A percentile compares a stretch with the other conserved stretches of the same genome.
Evolutionary conservation across 352 stramenopile genomes (phyloP).

Genomic region (Aphanomyces invadans): DNA sequence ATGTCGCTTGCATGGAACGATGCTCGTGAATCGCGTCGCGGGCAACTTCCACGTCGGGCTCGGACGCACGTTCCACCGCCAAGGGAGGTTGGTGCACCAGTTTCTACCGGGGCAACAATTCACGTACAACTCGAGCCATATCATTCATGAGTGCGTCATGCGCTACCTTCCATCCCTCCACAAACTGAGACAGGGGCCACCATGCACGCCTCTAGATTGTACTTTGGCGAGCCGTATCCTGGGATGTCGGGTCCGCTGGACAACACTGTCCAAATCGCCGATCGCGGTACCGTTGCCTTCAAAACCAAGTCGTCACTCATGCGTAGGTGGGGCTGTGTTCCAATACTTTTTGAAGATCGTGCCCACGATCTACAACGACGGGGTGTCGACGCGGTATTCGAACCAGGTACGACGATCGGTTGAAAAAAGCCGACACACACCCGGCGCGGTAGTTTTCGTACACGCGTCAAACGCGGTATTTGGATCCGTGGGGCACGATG

Average conservation of each 20-base stretch:
- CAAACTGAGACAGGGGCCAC: too few relatives aligned
- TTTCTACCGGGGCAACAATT: slow-evolving; percentile 72
- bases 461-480: slow-evolving; percentile 71
- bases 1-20: slow-evolving; percentile 68
- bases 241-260: slow-evolving; percentile 43
- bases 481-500: slow-evolving; percentile 58
- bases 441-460: slow-evolving; percentile 69
- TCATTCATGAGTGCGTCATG: slow-evolving; percentile 49
- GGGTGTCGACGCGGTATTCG: slow-evolving; percentile 50
- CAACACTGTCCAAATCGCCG: slow-evolving; percentile 41
- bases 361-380: slow-evolving; percentile 77
- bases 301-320: neutral
- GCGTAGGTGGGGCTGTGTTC: slow-evolving; percentile 72
- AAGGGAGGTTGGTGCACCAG: slow-evolving; percentile 73
- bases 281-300: neutral
- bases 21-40: slow-evolving; percentile 79
- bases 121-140: slow-evolving; percentile 70
- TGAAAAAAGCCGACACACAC: too few relatives aligned
- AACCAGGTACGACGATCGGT: slow-evolving; percentile 41
- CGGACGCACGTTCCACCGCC: slow-evolving; percentile 68
- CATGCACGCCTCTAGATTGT: slow-evolving; percentile 43
- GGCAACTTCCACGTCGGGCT: slow-evolving; percentile 82
- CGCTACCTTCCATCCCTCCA: too few relatives aligned
- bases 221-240: slow-evolving; percentile 52
- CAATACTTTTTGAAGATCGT: slow-evolving; percentile 87